phyloP scores from a whole-genome alignment of 345 rosid genomes.

The Populus alba region DNA sequence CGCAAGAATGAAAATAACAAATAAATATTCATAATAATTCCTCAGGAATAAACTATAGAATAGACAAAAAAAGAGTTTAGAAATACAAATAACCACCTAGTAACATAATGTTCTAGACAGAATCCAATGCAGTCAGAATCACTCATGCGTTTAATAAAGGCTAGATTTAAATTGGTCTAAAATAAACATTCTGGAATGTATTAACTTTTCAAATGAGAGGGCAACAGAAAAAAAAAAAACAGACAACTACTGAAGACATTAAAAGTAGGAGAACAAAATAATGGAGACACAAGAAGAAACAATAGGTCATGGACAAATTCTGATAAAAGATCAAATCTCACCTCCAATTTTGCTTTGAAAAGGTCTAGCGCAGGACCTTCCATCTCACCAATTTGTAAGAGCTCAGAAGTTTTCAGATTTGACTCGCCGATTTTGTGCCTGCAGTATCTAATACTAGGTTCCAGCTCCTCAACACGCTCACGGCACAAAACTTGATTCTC shows the following conservation, averaged over 20 bases:
- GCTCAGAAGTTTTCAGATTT: constrained; percentile 82
- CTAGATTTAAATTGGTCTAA: background rate
- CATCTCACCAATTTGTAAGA: constrained; percentile 90
- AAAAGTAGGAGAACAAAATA: background rate
- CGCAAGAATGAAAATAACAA: background rate
- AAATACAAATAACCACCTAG: background rate
- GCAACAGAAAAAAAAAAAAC: background rate
- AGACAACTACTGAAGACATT: background rate
- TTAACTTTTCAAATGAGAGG: background rate
- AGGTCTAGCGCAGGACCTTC: constrained; percentile 98
- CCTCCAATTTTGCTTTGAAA: constrained; percentile 94
- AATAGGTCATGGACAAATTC: background rate
- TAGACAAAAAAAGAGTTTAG: background rate
- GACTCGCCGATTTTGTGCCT: constrained; percentile 90
- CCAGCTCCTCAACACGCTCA: constrained; percentile 97
- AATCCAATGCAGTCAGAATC: background rate
- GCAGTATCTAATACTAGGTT: constrained; percentile 90
- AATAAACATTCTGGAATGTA: background rate
- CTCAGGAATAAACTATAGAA: background rate
- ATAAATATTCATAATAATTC: constrained; percentile 8
- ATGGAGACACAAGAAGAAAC: too few relatives aligned
- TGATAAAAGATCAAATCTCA: constrained; percentile 20
- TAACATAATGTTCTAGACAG: background rate
- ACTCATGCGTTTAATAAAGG: too few relatives aligned
- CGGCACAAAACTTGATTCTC: constrained; percentile 95